A percentile compares a stretch with the other conserved stretches of the same genome.
phyloP scores from a whole-genome alignment of 306 rosid genomes.

The Senna tora region DNA sequence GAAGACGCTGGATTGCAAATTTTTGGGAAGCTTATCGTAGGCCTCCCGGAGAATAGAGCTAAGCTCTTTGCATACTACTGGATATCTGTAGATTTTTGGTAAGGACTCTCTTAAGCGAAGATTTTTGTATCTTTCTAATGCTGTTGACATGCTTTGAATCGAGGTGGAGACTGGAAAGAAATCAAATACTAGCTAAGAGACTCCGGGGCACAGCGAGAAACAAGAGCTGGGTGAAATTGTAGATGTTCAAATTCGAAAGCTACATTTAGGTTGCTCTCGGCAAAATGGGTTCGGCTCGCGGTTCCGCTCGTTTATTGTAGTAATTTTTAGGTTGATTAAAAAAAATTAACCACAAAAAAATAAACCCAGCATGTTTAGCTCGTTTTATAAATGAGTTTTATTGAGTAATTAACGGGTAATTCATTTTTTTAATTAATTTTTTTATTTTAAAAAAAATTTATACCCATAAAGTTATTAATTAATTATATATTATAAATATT shows the following conservation, averaged over 20 bases:
- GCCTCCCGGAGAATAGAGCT: conserved; percentile 64
- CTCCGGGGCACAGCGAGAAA: neutral
- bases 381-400: no score
- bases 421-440: no score
- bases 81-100: conserved; percentile 51
- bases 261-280: no score
- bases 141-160: conserved; percentile 47
- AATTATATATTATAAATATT: no score
- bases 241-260: neutral
- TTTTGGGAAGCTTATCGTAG: conserved; percentile 64
- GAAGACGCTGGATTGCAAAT: conserved; percentile 63
- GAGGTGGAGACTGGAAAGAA: neutral
- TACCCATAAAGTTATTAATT: no score
- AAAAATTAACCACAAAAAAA: no score
- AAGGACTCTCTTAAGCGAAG: conserved; percentile 55
- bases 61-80: conserved; percentile 73
- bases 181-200: neutral
- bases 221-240: neutral
- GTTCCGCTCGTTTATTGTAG: no score
- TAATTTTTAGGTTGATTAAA: no score
- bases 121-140: conserved; percentile 58
- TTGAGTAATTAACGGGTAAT: no score
- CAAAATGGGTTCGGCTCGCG: no score
- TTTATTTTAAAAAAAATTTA: no score
- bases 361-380: no score